These are phyloP conservation scores for Biancaea sappan DNA, from an alignment of 306 rosid species.

Conservation along the genomic window DNA sequence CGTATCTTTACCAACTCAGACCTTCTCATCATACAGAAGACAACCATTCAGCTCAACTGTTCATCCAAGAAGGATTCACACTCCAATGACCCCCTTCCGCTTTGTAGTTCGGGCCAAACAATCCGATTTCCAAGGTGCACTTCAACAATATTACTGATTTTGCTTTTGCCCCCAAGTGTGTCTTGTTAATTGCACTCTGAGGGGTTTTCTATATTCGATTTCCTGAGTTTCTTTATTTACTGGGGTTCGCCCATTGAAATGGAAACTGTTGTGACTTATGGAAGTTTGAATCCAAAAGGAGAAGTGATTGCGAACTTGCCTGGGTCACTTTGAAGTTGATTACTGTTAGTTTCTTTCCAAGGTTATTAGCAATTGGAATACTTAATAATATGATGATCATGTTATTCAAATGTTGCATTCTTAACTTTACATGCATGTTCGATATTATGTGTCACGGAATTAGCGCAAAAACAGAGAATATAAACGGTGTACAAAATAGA, in stretches of 20 bases:
- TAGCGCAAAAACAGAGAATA: too few species aligned
- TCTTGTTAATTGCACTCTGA: background rate
- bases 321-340: background rate
- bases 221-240: background rate
- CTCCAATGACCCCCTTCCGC: slow-evolving; percentile 26
- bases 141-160: background rate
- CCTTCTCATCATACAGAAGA: slow-evolving; percentile 20
- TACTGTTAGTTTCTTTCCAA: background rate
- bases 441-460: too few species aligned
- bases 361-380: background rate
- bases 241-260: background rate
- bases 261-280: background rate
- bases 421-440: background rate
- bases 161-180: background rate
- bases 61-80: slow-evolving; percentile 18
- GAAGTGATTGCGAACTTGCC: background rate
- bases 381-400: background rate
- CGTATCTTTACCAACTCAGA: slow-evolving; percentile 36
- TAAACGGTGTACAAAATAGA: too few species aligned
- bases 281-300: background rate
- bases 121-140: slow-evolving; percentile 58
- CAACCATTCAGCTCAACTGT: slow-evolving; percentile 13
- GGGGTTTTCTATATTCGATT: background rate
- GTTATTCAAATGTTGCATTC: background rate
- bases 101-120: slow-evolving; percentile 44